A percentile compares a stretch with the other conserved stretches of the same genome.
These are phyloP conservation scores for Venturia effusa DNA, from an alignment of 2,329 filamentous ascomycete genomes.

Conservation along the genomic window DNA sequence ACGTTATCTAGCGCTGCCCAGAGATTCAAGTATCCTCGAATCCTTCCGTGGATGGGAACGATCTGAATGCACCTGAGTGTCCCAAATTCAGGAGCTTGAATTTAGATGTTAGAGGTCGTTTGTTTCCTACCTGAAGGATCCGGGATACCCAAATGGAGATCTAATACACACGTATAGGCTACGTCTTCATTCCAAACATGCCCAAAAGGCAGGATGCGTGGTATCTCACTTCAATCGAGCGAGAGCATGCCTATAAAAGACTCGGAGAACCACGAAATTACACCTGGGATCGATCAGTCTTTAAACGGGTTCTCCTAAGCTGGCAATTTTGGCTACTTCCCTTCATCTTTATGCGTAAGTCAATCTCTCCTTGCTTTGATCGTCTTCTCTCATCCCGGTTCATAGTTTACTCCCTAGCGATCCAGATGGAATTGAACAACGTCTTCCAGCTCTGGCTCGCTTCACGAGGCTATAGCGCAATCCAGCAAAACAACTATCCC, in stretches of 20 bases:
- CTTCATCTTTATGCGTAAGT: conserved; percentile 31
- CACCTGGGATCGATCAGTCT: conserved; percentile 19
- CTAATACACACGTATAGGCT: conserved; percentile 13
- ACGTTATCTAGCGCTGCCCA: too few relatives aligned
- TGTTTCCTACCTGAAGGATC: too few relatives aligned
- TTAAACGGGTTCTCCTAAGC: conserved; percentile 27
- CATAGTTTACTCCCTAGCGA: conserved; percentile 31
- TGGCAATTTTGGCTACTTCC: conserved; percentile 38
- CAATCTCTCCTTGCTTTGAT: neutral
- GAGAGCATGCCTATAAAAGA: conserved; percentile 27
- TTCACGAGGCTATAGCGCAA: conserved; percentile 31
- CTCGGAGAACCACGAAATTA: conserved; percentile 22
- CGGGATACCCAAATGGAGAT: too few relatives aligned
- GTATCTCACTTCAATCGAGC: conserved; percentile 27
- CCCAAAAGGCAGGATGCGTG: conserved; percentile 31
- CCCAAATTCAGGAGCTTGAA: too few relatives aligned
- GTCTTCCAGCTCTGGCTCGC: conserved; percentile 37
- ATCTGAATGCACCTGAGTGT: too few relatives aligned
- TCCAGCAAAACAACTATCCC: conserved; percentile 37
- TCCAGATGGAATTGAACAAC: conserved; percentile 34
- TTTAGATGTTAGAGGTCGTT: too few relatives aligned
- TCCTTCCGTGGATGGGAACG: too few relatives aligned
- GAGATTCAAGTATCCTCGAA: too few relatives aligned
- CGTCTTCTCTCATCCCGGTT: neutral
- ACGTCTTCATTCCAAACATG: conserved; percentile 35